Conservation (phyloP, 2,329 filamentous ascomycete genomes). For the Xylariaceae sp. region DNA sequence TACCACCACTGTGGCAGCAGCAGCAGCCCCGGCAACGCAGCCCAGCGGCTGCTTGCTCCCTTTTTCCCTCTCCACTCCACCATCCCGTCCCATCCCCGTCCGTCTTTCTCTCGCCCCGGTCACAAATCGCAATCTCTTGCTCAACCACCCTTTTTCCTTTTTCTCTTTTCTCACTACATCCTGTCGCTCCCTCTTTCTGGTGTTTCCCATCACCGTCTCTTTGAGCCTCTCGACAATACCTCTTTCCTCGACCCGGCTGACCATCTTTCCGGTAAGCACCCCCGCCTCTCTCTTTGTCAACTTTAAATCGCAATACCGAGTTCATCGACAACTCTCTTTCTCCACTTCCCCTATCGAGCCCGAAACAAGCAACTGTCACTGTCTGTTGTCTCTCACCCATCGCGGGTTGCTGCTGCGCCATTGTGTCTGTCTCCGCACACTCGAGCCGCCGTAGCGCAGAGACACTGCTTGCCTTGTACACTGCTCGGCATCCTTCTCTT, state of each 20-base stretch:
- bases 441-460: no score
- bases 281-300: conserved; percentile 4
- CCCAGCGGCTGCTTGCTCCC: no score
- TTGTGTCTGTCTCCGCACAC: no score
- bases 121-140: not conserved
- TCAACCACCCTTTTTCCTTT: conserved; percentile 24
- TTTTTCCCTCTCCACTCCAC: no score
- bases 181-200: conserved; percentile 10
- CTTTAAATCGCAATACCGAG: conserved; percentile 7
- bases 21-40: no score
- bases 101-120: not conserved
- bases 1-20: no score
- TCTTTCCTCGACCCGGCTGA: conserved; percentile 2
- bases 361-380: no score
- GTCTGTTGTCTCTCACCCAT: not conserved
- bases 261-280: conserved; percentile 3
- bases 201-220: conserved; percentile 13
- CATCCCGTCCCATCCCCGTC: no score
- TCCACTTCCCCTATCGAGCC: conserved; percentile 3
- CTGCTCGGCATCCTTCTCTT: no score
- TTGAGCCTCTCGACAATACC: conserved; percentile 13
- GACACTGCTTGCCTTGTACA: no score
- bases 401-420: no score
- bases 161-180: conserved; percentile 19
- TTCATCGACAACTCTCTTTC: not conserved